Evolutionary conservation across 495 filamentous ascomycete genomes (phyloP), one percentile per base, ranked within the genome.

Genomic region (Talaromyces trachyspermus): DNA sequence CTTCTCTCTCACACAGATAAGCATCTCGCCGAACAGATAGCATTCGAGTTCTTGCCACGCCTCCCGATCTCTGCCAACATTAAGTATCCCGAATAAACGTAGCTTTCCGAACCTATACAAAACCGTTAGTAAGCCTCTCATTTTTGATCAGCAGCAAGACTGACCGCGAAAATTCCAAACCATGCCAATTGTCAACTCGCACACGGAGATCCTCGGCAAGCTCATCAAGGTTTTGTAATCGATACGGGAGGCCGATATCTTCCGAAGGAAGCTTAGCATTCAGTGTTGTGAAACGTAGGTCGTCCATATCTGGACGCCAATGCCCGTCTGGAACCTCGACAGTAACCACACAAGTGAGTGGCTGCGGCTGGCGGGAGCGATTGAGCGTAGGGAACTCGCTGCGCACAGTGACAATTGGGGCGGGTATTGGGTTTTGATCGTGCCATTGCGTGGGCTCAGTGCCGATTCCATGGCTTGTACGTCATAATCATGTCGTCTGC

Each of bases 1-100:
- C 76, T 95, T 96, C 59, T 97, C 92, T 66, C 96, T 99, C 49
- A 97, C 89, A 61, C 92, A 99, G 53, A 99, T 99, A 43, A 99
- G 89, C 92, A 99, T 99, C 65, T 97, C 92, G 3, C 84, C 86
- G 59, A 97, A 99, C 17, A 99, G 77, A 66, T 87, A 99, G 62
- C 94, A 99, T 62, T 97, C 89, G 44, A 99, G 66, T 59, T 99
- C 94, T 69, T 99, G 92, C 92, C 92, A 99, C 10, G 92, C 90
- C 54, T 92, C 78, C 52, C 89, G 88, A 62, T 99, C 92, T 56
- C 97, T 99, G 53, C 94, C 92, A 17, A 99, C 92, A 46, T 85
- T 82, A 52, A 97, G 83, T 12, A 86, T 90, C 36, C 89, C 92
- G 57, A 95, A 89, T 30, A 97, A 70, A 26, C 89, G 84, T 53